Percentiles rank a stretch among this genome's conserved stretches.
Evolutionary conservation across 2,329 filamentous ascomycete genomes (phyloP).

Genomic region (Colletotrichum camelliae): DNA sequence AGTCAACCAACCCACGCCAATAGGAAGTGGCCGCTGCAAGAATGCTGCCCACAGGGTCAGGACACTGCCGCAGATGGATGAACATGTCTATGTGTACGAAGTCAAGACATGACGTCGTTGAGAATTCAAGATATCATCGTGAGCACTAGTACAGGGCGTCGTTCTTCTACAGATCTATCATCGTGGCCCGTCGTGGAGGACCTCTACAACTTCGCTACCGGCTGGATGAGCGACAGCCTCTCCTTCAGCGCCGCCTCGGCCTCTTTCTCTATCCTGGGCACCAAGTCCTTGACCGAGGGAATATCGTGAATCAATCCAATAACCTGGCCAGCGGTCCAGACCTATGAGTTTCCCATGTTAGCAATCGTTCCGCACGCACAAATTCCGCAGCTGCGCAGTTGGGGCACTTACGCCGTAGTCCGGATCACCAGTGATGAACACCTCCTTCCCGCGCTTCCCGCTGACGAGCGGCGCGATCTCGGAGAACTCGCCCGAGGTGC

Average conservation of each 20-base stretch:
- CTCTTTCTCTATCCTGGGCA: conserved; percentile 78
- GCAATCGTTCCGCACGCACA: background rate
- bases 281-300: conserved; percentile 73
- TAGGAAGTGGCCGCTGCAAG: background rate
- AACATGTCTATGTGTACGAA: background rate
- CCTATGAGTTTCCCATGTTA: conserved; percentile 51
- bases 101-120: background rate
- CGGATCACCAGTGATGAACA: conserved; percentile 90
- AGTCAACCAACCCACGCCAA: conserved; percentile 11
- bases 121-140: background rate
- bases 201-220: conserved; percentile 63
- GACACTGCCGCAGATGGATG: background rate
- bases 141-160: background rate
- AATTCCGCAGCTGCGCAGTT: background rate
- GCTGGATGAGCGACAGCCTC: conserved; percentile 59
- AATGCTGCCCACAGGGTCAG: background rate
- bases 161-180: background rate
- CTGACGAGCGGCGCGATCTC: conserved; percentile 89
- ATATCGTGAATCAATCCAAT: conserved; percentile 89
- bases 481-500: conserved; percentile 83
- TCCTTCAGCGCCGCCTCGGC: conserved; percentile 70
- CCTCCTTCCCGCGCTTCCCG: conserved; percentile 87
- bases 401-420: conserved; percentile 78
- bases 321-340: conserved; percentile 97
- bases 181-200: background rate